Evolutionary conservation across 495 filamentous ascomycete species (phyloP).

Genomic region (Halenospora varia): DNA sequence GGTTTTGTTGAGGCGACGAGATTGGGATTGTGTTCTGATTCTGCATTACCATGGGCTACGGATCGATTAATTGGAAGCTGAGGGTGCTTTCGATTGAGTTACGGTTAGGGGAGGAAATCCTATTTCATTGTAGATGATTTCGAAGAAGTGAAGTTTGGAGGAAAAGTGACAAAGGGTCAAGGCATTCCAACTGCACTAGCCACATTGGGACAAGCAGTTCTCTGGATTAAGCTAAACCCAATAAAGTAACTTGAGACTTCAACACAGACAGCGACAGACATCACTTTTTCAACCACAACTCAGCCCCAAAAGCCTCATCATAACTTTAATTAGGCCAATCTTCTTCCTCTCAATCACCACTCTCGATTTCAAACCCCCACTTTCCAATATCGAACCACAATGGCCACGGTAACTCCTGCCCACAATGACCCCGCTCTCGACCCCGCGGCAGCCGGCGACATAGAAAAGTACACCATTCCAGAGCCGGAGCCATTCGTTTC

Average conservation of each 20-base stretch:
- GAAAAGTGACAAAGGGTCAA: too few relatives aligned
- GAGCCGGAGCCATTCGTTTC: slow-evolving; percentile 46
- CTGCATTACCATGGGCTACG: too few relatives aligned
- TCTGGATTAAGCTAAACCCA: neutral
- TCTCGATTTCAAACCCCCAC: neutral
- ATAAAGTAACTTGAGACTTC: neutral
- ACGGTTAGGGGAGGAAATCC: too few relatives aligned
- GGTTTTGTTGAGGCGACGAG: too few relatives aligned
- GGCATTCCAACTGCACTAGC: too few relatives aligned
- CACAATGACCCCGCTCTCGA: neutral
- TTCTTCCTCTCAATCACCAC: neutral
- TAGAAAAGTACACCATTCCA: slow-evolving; percentile 45
- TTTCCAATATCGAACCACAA: neutral
- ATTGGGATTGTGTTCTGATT: too few relatives aligned
- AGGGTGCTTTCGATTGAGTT: too few relatives aligned
- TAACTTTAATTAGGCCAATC: neutral
- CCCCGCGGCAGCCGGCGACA: slow-evolving; percentile 14
- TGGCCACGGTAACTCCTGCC: neutral
- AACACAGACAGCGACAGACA: neutral
- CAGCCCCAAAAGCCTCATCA: too few relatives aligned
- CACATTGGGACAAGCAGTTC: too few relatives aligned
- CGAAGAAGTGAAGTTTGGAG: too few relatives aligned
- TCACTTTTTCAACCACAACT: neutral
- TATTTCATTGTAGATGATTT: too few relatives aligned
- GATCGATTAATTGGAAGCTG: too few relatives aligned